Evolutionary conservation across 1,284 basidiomycete genomes (phyloP).

Genomic region (Laetiporus sulphureus): DNA sequence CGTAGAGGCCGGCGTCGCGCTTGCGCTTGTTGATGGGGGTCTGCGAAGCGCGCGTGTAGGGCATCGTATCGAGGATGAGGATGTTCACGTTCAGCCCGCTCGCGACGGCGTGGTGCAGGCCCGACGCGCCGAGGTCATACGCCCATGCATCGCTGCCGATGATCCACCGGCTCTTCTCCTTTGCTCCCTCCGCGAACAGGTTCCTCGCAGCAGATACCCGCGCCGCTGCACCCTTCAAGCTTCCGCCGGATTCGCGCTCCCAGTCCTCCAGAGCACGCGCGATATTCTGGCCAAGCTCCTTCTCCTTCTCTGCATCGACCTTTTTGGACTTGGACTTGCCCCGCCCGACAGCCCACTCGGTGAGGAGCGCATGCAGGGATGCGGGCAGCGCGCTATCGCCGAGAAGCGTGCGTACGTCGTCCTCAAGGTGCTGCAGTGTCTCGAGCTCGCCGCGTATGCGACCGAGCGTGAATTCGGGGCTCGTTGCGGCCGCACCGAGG

Average conservation of each 20-base stretch:
- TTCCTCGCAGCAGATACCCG: slow-evolving; percentile 53
- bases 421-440: slow-evolving; percentile 58
- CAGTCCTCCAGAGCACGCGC: slow-evolving; percentile 46
- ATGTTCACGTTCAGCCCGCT: slow-evolving; percentile 92
- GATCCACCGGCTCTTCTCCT: slow-evolving; percentile 78
- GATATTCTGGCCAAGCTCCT: slow-evolving; percentile 53
- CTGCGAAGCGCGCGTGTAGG: slow-evolving; percentile 58
- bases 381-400: slow-evolving; percentile 40
- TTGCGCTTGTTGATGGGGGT: slow-evolving; percentile 68
- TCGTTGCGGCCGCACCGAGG: slow-evolving; percentile 72
- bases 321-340: slow-evolving; percentile 44
- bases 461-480: slow-evolving; percentile 91
- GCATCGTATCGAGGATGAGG: slow-evolving; percentile 90
- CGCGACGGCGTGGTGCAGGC: slow-evolving; percentile 90
- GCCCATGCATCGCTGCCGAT: slow-evolving; percentile 98
- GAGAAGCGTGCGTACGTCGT: slow-evolving; percentile 55
- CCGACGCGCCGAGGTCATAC: slow-evolving; percentile 94
- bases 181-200: slow-evolving; percentile 37
- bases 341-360: slow-evolving; percentile 58
- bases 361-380: slow-evolving; percentile 67
- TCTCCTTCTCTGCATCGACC: slow-evolving; percentile 42
- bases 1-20: slow-evolving; percentile 93
- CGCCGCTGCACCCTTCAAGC: slow-evolving; percentile 38
- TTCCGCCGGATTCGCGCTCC: slow-evolving; percentile 17
- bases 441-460: slow-evolving; percentile 81